Evolutionary conservation across 805 yeast genomes (phyloP).

Genomic region (Starmera dryadoides): DNA sequence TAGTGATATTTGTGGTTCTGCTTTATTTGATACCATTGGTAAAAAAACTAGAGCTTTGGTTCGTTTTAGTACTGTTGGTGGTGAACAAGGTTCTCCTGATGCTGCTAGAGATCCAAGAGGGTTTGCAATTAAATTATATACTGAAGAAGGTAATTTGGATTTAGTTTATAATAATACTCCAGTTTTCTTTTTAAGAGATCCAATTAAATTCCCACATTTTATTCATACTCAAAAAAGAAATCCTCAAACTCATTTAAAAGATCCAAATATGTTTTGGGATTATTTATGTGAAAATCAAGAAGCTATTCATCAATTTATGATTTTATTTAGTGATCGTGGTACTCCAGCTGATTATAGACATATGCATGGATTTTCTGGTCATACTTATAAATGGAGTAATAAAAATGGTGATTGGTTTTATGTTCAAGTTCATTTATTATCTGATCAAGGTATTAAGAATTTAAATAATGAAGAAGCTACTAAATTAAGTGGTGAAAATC

Average conservation of each 20-base stretch:
- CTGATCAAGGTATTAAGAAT: conserved; percentile 55
- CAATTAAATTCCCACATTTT: conserved; percentile 79
- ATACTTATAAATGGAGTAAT: conserved; percentile 75
- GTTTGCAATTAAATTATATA: conserved; percentile 70
- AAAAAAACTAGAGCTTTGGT: conserved; percentile 68
- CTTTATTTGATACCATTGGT: conserved; percentile 67
- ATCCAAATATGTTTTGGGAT: conserved; percentile 77
- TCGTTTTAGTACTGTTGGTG: conserved; percentile 85
- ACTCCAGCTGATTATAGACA: conserved; percentile 69
- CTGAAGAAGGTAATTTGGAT: conserved; percentile 81
- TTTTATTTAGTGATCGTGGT: conserved; percentile 74
- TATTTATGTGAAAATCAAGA: conserved; percentile 65
- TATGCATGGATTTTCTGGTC: conserved; percentile 84
- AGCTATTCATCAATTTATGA: conserved; percentile 67
- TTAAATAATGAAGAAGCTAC: conserved; percentile 54
- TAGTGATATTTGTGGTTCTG: conserved; percentile 61
- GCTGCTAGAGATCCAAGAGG: conserved; percentile 88
- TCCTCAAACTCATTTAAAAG: conserved; percentile 74
- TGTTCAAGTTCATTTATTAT: conserved; percentile 68
- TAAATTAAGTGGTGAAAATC: conserved; percentile 63
- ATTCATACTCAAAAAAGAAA: conserved; percentile 86
- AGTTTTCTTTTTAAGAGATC: conserved; percentile 78
- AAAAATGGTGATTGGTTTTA: conserved; percentile 69
- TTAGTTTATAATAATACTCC: conserved; percentile 86
- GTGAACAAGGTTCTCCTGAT: conserved; percentile 76